Conservation (phyloP, 1,284 basidiomycete species). For the Fomitopsis pinicola region DNA sequence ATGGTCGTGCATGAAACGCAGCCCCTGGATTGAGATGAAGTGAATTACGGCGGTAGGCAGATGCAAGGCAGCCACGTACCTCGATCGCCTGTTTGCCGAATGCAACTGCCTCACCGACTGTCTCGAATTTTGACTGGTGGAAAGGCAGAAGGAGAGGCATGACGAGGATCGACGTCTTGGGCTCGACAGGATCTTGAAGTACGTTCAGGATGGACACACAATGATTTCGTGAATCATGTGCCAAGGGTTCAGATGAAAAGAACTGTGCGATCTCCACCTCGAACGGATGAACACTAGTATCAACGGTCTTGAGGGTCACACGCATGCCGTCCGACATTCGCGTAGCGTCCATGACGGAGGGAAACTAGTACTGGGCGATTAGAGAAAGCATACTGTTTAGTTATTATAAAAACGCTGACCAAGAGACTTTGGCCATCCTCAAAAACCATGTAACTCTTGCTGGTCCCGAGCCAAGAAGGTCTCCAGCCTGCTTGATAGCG, state of each 20-base stretch:
- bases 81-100: constrained; percentile 19
- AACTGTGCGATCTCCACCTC: constrained; percentile 15
- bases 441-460: not conserved
- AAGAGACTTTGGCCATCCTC: constrained; percentile 5
- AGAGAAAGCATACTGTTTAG: too few relatives aligned
- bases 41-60: not conserved
- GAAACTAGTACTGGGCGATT: too few relatives aligned
- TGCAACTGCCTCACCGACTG: constrained; percentile 16
- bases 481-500: too few relatives aligned
- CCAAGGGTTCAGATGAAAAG: constrained; percentile 6
- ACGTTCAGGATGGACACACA: constrained; percentile 16
- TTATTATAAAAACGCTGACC: too few relatives aligned
- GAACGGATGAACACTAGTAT: constrained; percentile 2
- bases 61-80: constrained; percentile 8
- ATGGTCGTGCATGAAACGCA: constrained; percentile 16
- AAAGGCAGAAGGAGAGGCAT: constrained; percentile 18
- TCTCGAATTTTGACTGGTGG: constrained; percentile 12
- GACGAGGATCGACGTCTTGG: constrained; percentile 18
- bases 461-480: too few relatives aligned
- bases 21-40: constrained; percentile 10
- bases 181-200: constrained; percentile 1
- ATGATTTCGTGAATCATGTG: constrained; percentile 14
- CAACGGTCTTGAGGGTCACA: constrained; percentile 10
- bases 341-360: constrained; percentile 14
- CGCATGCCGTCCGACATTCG: constrained; percentile 6